Evolutionary conservation across 1,139 yeast genomes (phyloP), one percentile per base, ranked within the genome.

Genomic region (Taiozyma sp.): DNA sequence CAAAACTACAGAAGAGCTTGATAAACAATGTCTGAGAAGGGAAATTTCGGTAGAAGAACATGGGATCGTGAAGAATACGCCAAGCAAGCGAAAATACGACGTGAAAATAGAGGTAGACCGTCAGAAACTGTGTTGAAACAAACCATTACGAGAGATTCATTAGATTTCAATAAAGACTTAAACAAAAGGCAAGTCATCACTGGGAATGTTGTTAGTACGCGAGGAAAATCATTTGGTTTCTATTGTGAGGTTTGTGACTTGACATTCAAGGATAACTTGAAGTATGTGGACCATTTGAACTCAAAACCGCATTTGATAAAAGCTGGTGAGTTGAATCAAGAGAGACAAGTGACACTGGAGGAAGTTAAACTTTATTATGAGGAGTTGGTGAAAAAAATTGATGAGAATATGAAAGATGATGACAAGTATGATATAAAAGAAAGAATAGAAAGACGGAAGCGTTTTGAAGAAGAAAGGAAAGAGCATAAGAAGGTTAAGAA

Each of bases 251-350:
- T 81, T 2, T 91, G 98, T 65, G 80, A 85, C 58, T 67, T 87
- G 56, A 85, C 95, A 2, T 90, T 80, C 68, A 80, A 88, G 62
- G 97, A 91, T 66, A 85, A 86, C 50, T 70, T 89, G 60, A 85
- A 89, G 53, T 83, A 83, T 63, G 75, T 89, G 6, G 95, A 90
- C 62, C 98, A 91, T 68, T 72, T 89, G 61, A 89, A 88, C 62
- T 82, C 90, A 37, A 83, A 82, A 6, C 80, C 75, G 47, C 93
- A 85, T 67, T 60, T 68, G 34, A 62, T 67, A 8, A 67, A 64
- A 44, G 68, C 70, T 48, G 75, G 74, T 11, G 70, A 64, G 16
- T 60, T 64, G 14, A 66, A 59, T 16, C 67, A 71, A 22, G 69
- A 68, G 49, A 68, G 61, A 41, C 63, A 63, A 3, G 61, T 73